These are phyloP conservation scores for Cercospora brassicicola DNA, from an alignment of 2,329 filamentous ascomycete genomes.

Conservation along the genomic window DNA sequence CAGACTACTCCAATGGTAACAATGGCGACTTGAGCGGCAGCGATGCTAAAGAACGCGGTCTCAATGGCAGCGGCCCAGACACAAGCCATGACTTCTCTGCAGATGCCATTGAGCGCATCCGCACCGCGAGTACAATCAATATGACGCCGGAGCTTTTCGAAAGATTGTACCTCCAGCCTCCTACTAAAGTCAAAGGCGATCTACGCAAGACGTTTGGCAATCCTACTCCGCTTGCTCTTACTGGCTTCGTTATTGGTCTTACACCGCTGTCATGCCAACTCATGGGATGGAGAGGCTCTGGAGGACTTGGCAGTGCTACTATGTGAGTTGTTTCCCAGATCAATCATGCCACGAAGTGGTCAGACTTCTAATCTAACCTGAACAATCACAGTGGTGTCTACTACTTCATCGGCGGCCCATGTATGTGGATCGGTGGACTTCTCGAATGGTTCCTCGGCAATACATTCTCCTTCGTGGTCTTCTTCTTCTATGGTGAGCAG, in stretches of 20 bases:
- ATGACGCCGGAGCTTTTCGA: constrained; percentile 28
- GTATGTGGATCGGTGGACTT: constrained; percentile 35
- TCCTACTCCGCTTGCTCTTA: constrained; percentile 25
- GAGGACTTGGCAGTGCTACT: constrained; percentile 25
- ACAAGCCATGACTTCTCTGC: not conserved
- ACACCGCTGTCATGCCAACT: constrained; percentile 21
- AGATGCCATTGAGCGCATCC: constrained; percentile 33
- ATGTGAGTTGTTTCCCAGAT: constrained; percentile 20
- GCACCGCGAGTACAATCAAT: constrained; percentile 55
- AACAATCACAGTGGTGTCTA: constrained; percentile 29
- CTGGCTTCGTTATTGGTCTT: constrained; percentile 20
- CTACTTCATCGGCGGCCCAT: constrained; percentile 40
- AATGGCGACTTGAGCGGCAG: not conserved
- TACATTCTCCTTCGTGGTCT: constrained; percentile 34
- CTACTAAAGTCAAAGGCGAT: constrained; percentile 22
- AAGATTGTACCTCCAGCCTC: constrained; percentile 27
- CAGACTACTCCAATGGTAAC: not conserved
- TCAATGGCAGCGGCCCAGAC: not conserved
- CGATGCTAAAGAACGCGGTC: not conserved
- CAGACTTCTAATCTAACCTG: not conserved
- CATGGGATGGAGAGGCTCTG: constrained; percentile 28
- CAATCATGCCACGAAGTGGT: not conserved
- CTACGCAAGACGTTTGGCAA: constrained; percentile 35
- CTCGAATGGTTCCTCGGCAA: constrained; percentile 41
- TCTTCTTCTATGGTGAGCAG: constrained; percentile 25